Conservation (phyloP, 2,329 filamentous ascomycete genomes). For the Aspergillus sp. region DNA sequence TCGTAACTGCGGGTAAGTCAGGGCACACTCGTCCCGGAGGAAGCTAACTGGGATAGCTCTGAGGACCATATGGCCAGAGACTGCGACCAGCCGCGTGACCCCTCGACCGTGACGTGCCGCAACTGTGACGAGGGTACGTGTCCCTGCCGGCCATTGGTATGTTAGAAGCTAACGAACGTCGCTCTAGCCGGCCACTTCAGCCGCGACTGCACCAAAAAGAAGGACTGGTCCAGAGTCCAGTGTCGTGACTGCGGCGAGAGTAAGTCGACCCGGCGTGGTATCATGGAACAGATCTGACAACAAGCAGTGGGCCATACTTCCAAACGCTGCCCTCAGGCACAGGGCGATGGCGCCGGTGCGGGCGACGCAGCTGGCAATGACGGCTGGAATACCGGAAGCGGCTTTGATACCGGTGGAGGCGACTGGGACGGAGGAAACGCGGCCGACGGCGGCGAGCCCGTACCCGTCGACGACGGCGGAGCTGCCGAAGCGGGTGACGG, state of each 20-base stretch:
- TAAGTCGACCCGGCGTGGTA: conserved; percentile 14
- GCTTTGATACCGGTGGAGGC: neutral
- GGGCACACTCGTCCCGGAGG: neutral
- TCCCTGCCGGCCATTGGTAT: neutral
- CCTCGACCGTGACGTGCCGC: conserved; percentile 33
- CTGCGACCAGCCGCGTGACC: conserved; percentile 34
- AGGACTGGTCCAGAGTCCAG: conserved; percentile 35
- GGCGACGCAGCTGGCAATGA: conserved; percentile 1
- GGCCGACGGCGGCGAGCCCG: neutral
- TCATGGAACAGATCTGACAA: conserved; percentile 2
- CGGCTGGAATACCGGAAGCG: neutral
- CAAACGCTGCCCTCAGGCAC: conserved; percentile 27
- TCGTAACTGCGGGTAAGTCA: conserved; percentile 36
- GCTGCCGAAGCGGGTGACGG: neutral
- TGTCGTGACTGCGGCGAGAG: conserved; percentile 38
- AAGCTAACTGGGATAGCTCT: conserved; percentile 19
- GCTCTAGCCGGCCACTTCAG: conserved; percentile 31
- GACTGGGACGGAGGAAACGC: neutral
- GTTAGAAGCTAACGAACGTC: conserved; percentile 5
- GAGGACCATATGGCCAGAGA: conserved; percentile 36
- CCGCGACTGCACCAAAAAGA: conserved; percentile 36
- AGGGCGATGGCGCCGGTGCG: conserved; percentile 8
- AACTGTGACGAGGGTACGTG: conserved; percentile 36
- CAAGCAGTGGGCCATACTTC: conserved; percentile 35
- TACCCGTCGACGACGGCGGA: conserved; percentile 1